phyloP scores from a whole-genome alignment of 768 basidiomycete species.

The Leccinum subgranulosum region DNA sequence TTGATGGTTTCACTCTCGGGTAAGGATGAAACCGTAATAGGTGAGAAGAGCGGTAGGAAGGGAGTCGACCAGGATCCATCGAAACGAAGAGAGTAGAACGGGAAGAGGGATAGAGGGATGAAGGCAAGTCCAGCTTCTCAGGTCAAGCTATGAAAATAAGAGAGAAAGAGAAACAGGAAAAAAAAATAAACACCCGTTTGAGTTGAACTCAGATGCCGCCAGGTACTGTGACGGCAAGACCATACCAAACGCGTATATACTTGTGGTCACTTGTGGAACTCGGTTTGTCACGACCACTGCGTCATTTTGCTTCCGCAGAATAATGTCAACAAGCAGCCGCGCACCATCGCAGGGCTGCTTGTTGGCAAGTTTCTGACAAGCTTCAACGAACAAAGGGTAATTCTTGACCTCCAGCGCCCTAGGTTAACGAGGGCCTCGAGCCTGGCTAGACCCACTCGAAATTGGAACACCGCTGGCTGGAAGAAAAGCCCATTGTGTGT shows the following conservation, averaged over 20 bases:
- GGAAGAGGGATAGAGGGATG: background rate
- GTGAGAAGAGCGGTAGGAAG: constrained; percentile 29
- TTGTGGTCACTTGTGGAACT: constrained; percentile 13
- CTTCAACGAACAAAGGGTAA: constrained; percentile 5
- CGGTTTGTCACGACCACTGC: constrained; percentile 9
- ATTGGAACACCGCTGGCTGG: constrained; percentile 14
- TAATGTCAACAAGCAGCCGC: background rate
- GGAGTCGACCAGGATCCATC: constrained; percentile 19
- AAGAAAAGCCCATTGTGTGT: background rate
- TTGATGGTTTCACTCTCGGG: constrained; percentile 21
- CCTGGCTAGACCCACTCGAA: constrained; percentile 6
- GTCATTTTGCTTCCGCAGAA: constrained; percentile 17
- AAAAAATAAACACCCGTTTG: constrained; percentile 12
- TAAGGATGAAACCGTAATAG: constrained; percentile 29
- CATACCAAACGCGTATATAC: constrained; percentile 22
- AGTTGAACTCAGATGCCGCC: constrained; percentile 18
- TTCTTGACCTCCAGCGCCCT: background rate
- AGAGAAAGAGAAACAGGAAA: constrained; percentile 1
- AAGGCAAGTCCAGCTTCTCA: background rate
- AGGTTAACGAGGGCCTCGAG: background rate
- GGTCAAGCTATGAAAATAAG: background rate
- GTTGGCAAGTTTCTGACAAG: background rate
- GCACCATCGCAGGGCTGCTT: background rate
- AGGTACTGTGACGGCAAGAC: constrained; percentile 27
- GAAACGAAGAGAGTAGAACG: background rate